These are phyloP conservation scores for Blastocladiella emersonii DNA, from an alignment of 371 early-diverging fungal species.

Conservation along the genomic window DNA sequence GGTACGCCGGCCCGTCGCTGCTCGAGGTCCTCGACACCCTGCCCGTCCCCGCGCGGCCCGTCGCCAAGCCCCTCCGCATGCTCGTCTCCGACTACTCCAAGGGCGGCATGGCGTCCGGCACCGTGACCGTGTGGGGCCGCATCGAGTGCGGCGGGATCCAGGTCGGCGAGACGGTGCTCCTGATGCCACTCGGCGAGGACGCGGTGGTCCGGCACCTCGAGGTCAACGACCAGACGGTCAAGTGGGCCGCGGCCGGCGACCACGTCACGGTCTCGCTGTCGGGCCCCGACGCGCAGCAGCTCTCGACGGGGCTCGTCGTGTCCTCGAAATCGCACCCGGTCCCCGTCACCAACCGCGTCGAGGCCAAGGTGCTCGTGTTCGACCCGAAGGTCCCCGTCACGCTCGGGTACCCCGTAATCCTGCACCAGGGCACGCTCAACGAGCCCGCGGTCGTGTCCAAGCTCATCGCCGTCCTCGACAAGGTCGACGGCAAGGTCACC, in stretches of 20 bases:
- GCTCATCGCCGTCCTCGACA: slow-evolving; percentile 55
- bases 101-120: slow-evolving; percentile 42
- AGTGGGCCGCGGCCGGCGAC: slow-evolving; percentile 91
- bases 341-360: slow-evolving; percentile 54
- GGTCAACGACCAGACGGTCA: slow-evolving; percentile 30
- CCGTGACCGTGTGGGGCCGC: slow-evolving; percentile 68
- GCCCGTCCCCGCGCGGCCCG: slow-evolving; percentile 50
- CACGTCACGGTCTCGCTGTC: slow-evolving; percentile 59
- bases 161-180: slow-evolving; percentile 62
- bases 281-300: slow-evolving; percentile 62
- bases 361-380: slow-evolving; percentile 81
- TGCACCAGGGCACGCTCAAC: slow-evolving; percentile 67
- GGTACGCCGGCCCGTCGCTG: neutral
- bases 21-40: slow-evolving; percentile 38
- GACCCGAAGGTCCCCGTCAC: slow-evolving; percentile 80
- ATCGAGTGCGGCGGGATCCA: slow-evolving; percentile 75
- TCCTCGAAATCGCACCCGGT: slow-evolving; percentile 52
- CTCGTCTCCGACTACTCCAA: slow-evolving; percentile 73
- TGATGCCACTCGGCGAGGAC: slow-evolving; percentile 65
- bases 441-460: slow-evolving; percentile 62
- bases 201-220: slow-evolving; percentile 72
- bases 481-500: slow-evolving; percentile 61
- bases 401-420: slow-evolving; percentile 68
- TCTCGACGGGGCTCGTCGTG: slow-evolving; percentile 66
- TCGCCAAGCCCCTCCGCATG: slow-evolving; percentile 70